Evolutionary conservation across 2,329 filamentous ascomycete genomes (phyloP).

Genomic region (Exophiala xenobiotica): DNA sequence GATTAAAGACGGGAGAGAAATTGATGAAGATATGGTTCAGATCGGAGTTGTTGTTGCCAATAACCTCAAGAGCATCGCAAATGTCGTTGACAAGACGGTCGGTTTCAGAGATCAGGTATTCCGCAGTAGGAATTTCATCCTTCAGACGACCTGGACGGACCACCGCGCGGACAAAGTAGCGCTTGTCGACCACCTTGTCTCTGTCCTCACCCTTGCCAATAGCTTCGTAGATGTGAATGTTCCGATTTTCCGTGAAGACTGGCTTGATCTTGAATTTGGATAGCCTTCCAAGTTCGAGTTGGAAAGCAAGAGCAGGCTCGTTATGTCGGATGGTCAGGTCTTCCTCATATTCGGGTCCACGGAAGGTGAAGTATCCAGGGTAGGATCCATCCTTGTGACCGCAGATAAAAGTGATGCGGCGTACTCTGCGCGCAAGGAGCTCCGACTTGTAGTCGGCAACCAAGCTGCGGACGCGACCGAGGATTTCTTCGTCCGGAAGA

Average conservation of each 20-base stretch:
- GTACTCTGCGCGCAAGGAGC: constrained; percentile 74
- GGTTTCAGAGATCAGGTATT: constrained; percentile 96
- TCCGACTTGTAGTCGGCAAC: constrained; percentile 82
- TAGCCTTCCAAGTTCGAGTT: constrained; percentile 90
- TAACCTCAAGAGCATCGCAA: constrained; percentile 94
- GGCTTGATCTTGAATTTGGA: constrained; percentile 98
- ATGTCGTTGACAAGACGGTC: constrained; percentile 97
- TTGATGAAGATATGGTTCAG: constrained; percentile 99
- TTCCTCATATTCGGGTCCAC: constrained; percentile 83
- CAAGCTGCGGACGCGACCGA: constrained; percentile 71
- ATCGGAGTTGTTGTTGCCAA: constrained; percentile 98
- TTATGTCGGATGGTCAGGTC: constrained; percentile 96
- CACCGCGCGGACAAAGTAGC: constrained; percentile 95
- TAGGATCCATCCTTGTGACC: constrained; percentile 92
- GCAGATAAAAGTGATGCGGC: constrained; percentile 93
- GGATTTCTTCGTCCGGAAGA: constrained; percentile 75
- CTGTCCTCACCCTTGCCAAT: constrained; percentile 91
- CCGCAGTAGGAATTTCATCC: constrained; percentile 96
- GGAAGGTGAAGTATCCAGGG: constrained; percentile 97
- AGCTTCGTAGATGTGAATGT: constrained; percentile 98
- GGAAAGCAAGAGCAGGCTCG: constrained; percentile 95
- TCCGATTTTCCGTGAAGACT: constrained; percentile 98
- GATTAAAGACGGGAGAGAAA: constrained; percentile 94
- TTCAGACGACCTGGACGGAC: constrained; percentile 91
- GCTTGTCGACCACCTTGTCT: constrained; percentile 69